Evolutionary conservation across 2,329 filamentous ascomycete genomes (phyloP), one percentile per base, ranked within the genome.

Genomic region (Arthrobotrys sphaeroides): DNA sequence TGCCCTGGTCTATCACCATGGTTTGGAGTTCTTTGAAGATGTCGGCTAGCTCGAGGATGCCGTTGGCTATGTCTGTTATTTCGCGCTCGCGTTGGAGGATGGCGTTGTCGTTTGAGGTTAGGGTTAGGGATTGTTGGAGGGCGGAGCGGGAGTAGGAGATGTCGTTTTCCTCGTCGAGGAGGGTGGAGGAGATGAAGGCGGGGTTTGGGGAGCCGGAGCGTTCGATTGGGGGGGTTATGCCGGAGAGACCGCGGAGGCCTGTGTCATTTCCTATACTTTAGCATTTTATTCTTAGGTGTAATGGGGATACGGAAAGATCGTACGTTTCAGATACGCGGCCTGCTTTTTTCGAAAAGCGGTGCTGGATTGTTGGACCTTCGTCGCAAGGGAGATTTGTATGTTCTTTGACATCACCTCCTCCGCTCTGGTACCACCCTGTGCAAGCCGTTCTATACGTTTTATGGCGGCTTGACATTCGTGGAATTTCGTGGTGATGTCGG

Each of bases 391-490:
- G 78, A 96, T 93, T 83, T 98, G 94, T 73, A 99, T 92, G 81
- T 99, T 99, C 83, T 89, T 90, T 59, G 94, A 95, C 94, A 99
- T 98, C 10, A 89, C 92, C 84, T 97, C 93, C 82, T 99, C 95
- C 36, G 92, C 93, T 79, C 89, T 60, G 87, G 88, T 91, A 43
- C 89, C 87, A 79, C 90, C 87, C 81, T 90, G 90, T 31, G 91
- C 88, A 89, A 98, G 93, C 79, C 86, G 86, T 81, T 97, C 94
- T 68, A 99, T 90, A 77, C 90, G 88, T 84, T 96, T 89, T 79
- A 99, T 97, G 68, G 91, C 90, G 74, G 89, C 88, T 82, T 98
- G 94, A 82, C 95, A 99, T 64, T 91, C 88, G 80, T 97, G 93
- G 81, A 99, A 99, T 45, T 88, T 88, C 75, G 89, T 88, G 0